Evolutionary conservation across 441 rosid genomes (phyloP).

Genomic region (Pelargonium citronellum): DNA sequence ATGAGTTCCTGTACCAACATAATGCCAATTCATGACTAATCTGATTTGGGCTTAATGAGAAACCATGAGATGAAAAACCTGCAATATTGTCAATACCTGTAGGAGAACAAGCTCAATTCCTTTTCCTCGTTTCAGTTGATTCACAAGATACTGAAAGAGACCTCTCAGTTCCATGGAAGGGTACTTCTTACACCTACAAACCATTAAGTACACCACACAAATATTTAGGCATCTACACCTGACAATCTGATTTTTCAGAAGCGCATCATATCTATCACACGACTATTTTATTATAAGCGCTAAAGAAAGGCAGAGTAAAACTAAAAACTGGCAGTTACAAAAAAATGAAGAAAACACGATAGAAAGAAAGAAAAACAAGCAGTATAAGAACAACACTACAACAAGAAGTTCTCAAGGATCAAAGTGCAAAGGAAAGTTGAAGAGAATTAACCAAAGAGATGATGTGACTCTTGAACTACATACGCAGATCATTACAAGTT

Average conservation of each 20-base stretch:
- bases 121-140: conserved; percentile 90
- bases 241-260: conserved; percentile 5
- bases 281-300: neutral
- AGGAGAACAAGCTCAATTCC: conserved; percentile 98
- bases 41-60: conserved; percentile 13
- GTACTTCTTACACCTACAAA: conserved; percentile 89
- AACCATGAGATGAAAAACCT: conserved; percentile 17
- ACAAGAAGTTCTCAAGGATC: no score
- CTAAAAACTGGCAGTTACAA: no score
- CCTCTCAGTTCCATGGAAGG: conserved; percentile 99
- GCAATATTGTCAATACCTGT: conserved; percentile 51
- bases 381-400: no score
- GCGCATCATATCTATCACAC: conserved; percentile 5
- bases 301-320: no score
- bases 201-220: conserved; percentile 16
- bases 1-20: conserved; percentile 69
- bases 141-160: conserved; percentile 96
- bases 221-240: neutral
- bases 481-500: no score
- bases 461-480: no score
- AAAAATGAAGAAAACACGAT: neutral
- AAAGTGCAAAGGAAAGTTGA: no score
- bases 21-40: conserved; percentile 24
- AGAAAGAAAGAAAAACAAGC: neutral
- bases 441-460: no score